Evolutionary conservation across 1,139 yeast genomes (phyloP).

Genomic region (Groenewaldozyma sp.): DNA sequence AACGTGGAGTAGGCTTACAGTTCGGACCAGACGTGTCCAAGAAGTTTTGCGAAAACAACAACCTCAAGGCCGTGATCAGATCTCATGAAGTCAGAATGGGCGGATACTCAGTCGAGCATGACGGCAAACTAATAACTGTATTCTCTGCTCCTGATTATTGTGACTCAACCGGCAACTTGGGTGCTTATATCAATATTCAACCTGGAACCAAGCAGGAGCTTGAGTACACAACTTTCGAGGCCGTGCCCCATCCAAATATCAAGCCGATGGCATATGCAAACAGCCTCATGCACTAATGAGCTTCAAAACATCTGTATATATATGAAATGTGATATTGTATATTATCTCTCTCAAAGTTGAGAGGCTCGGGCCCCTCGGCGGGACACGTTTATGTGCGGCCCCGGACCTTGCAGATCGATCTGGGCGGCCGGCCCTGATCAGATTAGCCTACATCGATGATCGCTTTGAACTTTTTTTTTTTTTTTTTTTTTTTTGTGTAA

Average conservation of each 20-base stretch:
- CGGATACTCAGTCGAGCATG: constrained; percentile 84
- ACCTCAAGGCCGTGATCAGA: constrained; percentile 70
- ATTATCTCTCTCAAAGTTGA: too few relatives aligned
- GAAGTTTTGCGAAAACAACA: constrained; percentile 61
- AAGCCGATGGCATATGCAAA: constrained; percentile 91
- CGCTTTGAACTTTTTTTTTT: too few relatives aligned
- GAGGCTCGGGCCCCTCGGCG: too few relatives aligned
- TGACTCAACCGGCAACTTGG: constrained; percentile 82
- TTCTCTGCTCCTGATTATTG: constrained; percentile 98
- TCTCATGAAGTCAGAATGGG: constrained; percentile 93
- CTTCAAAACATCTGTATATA: too few relatives aligned
- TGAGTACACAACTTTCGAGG: constrained; percentile 53
- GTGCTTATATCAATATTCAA: constrained; percentile 70
- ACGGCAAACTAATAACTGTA: constrained; percentile 78
- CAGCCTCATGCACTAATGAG: constrained; percentile 24
- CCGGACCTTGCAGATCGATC: neutral
- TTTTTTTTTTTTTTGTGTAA: too few relatives aligned
- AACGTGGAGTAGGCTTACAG: constrained; percentile 92
- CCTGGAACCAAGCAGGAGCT: constrained; percentile 42
- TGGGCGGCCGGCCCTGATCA: neutral
- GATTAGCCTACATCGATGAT: neutral
- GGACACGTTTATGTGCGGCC: too few relatives aligned
- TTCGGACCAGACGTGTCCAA: constrained; percentile 95
- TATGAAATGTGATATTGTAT: neutral
- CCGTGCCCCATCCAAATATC: constrained; percentile 83